These are phyloP conservation scores for Spirogloea muscicola DNA, from an alignment of 139 green algal species.

Conservation along the genomic window DNA sequence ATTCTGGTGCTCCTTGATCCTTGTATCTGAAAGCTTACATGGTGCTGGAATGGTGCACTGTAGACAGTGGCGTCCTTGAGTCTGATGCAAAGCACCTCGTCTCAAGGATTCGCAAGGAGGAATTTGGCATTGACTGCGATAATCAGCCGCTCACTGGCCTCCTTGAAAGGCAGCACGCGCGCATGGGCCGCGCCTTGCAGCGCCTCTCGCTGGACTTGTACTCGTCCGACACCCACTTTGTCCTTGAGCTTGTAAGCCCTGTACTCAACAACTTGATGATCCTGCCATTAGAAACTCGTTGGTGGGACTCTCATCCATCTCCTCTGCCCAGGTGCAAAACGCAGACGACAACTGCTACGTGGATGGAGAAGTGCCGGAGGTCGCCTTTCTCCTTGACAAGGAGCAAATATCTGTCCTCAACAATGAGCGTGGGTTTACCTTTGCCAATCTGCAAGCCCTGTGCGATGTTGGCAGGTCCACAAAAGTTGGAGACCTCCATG, in stretches of 20 bases:
- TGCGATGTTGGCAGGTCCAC: neutral
- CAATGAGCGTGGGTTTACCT: neutral
- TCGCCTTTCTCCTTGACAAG: neutral
- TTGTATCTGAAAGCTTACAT: too few relatives aligned
- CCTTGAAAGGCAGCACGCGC: neutral
- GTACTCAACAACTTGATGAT: too few relatives aligned
- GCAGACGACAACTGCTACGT: neutral
- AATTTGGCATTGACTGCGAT: neutral
- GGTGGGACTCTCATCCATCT: too few relatives aligned
- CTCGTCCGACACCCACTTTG: neutral
- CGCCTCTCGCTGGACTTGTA: neutral
- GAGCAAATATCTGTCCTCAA: neutral
- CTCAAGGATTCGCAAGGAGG: neutral
- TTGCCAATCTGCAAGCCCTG: neutral
- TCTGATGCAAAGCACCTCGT: neutral
- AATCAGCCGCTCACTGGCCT: neutral
- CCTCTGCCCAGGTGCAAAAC: neutral
- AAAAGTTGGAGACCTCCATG: neutral
- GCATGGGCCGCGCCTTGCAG: neutral
- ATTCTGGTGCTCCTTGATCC: too few relatives aligned
- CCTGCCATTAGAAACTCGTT: too few relatives aligned
- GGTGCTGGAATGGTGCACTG: too few relatives aligned
- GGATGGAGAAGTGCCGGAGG: neutral
- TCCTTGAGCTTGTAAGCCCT: too few relatives aligned
- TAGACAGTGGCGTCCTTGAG: too few relatives aligned